phyloP scores from a whole-genome alignment of 331 rosid genomes.

The Rhamnella rubrinervis region DNA sequence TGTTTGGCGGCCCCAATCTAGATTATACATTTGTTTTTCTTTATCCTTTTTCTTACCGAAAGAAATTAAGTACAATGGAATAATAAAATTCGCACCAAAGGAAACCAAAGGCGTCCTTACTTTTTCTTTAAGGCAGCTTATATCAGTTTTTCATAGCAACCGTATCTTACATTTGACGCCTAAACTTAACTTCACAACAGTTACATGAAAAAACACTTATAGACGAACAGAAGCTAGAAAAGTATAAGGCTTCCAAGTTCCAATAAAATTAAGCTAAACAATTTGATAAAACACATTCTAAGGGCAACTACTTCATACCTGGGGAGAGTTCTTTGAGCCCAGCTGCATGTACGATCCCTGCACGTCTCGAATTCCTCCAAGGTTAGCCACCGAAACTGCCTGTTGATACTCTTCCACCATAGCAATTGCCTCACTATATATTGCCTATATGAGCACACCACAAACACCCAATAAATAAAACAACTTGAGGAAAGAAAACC shows the following conservation, averaged over 20 bases:
- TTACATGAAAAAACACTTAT: no score
- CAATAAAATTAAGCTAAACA: not conserved
- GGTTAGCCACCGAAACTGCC: slow-evolving; percentile 59
- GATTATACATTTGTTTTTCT: no score
- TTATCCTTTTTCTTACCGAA: no score
- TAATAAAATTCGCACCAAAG: no score
- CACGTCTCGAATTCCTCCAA: slow-evolving; percentile 65
- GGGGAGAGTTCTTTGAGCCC: slow-evolving; percentile 69
- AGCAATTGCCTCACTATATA: slow-evolving; percentile 81
- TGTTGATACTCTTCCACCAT: slow-evolving; percentile 91
- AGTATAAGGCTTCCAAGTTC: not conserved
- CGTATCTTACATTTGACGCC: not conserved
- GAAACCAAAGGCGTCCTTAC: no score
- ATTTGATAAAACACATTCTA: no score
- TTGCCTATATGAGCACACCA: slow-evolving; percentile 46
- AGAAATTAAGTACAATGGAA: no score
- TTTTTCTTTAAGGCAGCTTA: not conserved
- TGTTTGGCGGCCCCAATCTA: no score
- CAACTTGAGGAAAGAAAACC: not conserved
- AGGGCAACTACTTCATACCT: slow-evolving; percentile 40
- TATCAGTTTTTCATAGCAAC: not conserved
- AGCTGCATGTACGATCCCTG: slow-evolving; percentile 58
- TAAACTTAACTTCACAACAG: not conserved
- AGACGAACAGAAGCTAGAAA: not conserved
- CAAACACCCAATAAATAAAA: not conserved